Conservation (phyloP, 2,329 filamentous ascomycete genomes). For the Cryoendolithus antarcticus region DNA sequence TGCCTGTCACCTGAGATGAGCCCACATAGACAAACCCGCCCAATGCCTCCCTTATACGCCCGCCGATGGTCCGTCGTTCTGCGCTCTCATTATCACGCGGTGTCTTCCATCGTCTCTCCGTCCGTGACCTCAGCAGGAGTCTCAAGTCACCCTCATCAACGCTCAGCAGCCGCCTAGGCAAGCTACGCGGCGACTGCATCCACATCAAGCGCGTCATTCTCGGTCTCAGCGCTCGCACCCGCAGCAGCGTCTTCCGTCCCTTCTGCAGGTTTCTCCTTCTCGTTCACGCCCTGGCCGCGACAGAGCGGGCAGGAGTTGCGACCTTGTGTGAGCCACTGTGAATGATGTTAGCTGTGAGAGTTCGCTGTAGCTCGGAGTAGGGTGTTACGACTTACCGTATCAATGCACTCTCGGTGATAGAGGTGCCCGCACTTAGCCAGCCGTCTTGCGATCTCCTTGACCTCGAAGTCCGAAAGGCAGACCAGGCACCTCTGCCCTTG, state of each 20-base stretch:
- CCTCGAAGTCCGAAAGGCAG: slow-evolving; percentile 54
- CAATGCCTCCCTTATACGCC: too few species aligned
- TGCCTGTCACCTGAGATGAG: too few species aligned
- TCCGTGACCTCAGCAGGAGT: too few species aligned
- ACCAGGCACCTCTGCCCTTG: slow-evolving; percentile 48
- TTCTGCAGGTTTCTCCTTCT: slow-evolving; percentile 24
- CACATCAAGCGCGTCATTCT: background rate
- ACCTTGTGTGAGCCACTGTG: slow-evolving; percentile 55
- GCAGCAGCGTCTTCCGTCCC: background rate
- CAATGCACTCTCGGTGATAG: slow-evolving; percentile 58
- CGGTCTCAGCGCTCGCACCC: slow-evolving; percentile 1
- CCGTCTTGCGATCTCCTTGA: slow-evolving; percentile 47
- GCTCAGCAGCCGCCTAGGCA: too few species aligned
- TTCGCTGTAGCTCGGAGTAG: background rate
- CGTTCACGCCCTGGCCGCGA: slow-evolving; percentile 45
- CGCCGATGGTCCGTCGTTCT: too few species aligned
- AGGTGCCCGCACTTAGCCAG: slow-evolving; percentile 53
- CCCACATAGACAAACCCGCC: too few species aligned
- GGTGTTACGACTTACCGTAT: slow-evolving; percentile 41
- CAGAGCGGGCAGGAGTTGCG: slow-evolving; percentile 53
- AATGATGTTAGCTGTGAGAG: slow-evolving; percentile 9
- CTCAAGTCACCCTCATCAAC: too few species aligned
- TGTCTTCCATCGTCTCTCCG: too few species aligned
- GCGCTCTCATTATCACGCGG: too few species aligned
- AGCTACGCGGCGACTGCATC: too few species aligned